These are phyloP conservation scores for Pneumocystis carinii DNA, from an alignment of 1,139 yeast genomes.

Conservation along the genomic window DNA sequence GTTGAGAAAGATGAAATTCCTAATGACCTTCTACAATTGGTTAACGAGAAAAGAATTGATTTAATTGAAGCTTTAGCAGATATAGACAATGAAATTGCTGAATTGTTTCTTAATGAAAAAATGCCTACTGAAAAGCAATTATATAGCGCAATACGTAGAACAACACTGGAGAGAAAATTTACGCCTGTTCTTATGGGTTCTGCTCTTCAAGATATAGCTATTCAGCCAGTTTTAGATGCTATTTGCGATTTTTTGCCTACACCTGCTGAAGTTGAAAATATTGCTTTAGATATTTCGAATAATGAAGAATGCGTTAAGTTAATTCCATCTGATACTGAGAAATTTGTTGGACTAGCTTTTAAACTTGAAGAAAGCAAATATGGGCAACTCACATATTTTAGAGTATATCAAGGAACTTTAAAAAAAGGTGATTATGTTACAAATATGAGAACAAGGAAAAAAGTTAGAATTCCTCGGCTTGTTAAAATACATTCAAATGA, in stretches of 20 bases:
- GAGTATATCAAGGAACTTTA: slow-evolving; percentile 92
- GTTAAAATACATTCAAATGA: slow-evolving; percentile 98
- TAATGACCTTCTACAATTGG: slow-evolving; percentile 31
- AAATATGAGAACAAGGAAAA: slow-evolving; percentile 84
- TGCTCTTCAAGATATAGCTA: slow-evolving; percentile 81
- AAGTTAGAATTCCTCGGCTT: slow-evolving; percentile 82
- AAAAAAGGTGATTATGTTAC: slow-evolving; percentile 81
- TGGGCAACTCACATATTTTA: slow-evolving; percentile 90
- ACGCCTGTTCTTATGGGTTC: slow-evolving; percentile 88
- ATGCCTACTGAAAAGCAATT: slow-evolving; percentile 76
- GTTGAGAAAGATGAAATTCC: slow-evolving; percentile 26
- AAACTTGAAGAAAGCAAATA: slow-evolving; percentile 95
- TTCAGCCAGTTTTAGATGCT: slow-evolving; percentile 84
- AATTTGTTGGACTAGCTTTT: slow-evolving; percentile 93
- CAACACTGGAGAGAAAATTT: slow-evolving; percentile 43
- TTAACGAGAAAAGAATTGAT: slow-evolving; percentile 49
- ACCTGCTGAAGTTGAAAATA: slow-evolving; percentile 73
- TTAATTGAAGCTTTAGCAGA: slow-evolving; percentile 75
- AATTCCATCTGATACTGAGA: slow-evolving; percentile 56
- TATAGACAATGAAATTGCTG: slow-evolving; percentile 55
- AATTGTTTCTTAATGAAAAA: slow-evolving; percentile 49
- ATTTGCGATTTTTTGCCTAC: slow-evolving; percentile 64
- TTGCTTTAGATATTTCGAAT: slow-evolving; percentile 48
- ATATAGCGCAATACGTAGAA: slow-evolving; percentile 48
- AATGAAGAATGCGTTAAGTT: slow-evolving; percentile 62